Conservation (phyloP, 176 grass and related monocot species). For the Triticum timopheevii region DNA sequence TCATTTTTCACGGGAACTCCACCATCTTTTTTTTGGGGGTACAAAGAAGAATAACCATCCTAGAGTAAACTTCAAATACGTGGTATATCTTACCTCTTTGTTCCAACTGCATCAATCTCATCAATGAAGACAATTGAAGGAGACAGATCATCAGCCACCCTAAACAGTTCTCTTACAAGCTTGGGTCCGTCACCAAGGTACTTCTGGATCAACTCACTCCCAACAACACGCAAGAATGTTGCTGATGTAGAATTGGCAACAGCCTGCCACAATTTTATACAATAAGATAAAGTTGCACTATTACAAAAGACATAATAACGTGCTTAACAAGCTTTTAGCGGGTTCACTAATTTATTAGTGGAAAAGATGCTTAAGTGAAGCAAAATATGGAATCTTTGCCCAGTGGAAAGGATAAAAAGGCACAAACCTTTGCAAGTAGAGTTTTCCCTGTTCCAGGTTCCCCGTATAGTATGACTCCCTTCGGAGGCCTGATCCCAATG, state of each 20-base stretch:
- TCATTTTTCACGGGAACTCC: not conserved
- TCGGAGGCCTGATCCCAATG: slow-evolving; percentile 82
- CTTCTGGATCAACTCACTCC: slow-evolving; percentile 88
- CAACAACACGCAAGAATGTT: slow-evolving; percentile 85
- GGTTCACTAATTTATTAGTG: not conserved
- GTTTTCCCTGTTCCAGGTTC: slow-evolving; percentile 89
- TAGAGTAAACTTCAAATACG: not conserved
- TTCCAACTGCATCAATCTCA: slow-evolving; percentile 89
- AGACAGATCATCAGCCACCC: slow-evolving; percentile 84
- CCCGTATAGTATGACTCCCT: slow-evolving; percentile 81
- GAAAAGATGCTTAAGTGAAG: not conserved
- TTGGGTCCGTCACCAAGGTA: slow-evolving; percentile 85
- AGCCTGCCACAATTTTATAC: slow-evolving; percentile 39
- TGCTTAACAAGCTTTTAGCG: not conserved
- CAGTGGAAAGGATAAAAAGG: not conserved
- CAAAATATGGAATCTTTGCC: slow-evolving; percentile 1
- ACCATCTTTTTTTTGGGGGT: not conserved
- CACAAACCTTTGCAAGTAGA: slow-evolving; percentile 69
- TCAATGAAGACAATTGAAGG: slow-evolving; percentile 90
- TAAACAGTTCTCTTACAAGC: slow-evolving; percentile 86
- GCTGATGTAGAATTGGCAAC: slow-evolving; percentile 88
- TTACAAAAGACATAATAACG: not conserved
- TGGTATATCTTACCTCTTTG: slow-evolving; percentile 61
- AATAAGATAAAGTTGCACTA: not conserved
- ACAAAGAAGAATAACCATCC: slow-evolving; percentile 16